Evolutionary conservation across 441 rosid species (phyloP).

Genomic region (Arabidopsis hybrid): DNA sequence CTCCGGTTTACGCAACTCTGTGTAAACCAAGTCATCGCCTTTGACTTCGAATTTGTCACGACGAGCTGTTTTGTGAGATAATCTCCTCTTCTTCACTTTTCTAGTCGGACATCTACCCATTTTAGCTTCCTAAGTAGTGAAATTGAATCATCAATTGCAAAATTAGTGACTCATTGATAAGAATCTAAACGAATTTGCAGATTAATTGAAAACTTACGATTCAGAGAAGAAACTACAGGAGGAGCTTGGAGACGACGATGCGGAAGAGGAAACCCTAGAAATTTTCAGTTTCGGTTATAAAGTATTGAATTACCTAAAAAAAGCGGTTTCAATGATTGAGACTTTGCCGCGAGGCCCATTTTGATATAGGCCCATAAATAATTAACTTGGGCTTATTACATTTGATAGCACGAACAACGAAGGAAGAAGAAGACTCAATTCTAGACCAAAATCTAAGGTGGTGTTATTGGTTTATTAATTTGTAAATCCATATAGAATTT

Average conservation of each 20-base stretch:
- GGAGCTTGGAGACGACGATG: constrained; percentile 31
- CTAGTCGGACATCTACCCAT: constrained; percentile 96
- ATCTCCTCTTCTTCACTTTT: constrained; percentile 94
- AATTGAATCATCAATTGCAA: constrained; percentile 2
- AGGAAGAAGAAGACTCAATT: background rate
- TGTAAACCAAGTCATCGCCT: constrained; percentile 88
- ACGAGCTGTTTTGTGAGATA: constrained; percentile 90
- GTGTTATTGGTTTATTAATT: too few relatives aligned
- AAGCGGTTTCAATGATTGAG: background rate
- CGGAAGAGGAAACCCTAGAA: constrained; percentile 34
- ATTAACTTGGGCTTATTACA: constrained; percentile 9
- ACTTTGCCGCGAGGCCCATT: background rate
- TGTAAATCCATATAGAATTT: too few relatives aligned
- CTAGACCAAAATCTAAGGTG: background rate
- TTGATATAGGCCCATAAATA: background rate
- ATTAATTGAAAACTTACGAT: constrained; percentile 31
- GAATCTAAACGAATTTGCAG: background rate
- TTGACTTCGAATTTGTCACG: constrained; percentile 79
- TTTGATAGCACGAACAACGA: background rate
- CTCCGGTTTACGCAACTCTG: constrained; percentile 75
- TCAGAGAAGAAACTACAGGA: constrained; percentile 15
- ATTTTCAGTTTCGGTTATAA: background rate
- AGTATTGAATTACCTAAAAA: constrained; percentile 13
- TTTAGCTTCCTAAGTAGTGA: constrained; percentile 14
- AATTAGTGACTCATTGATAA: background rate